phyloP scores from a whole-genome alignment of 2,329 filamentous ascomycete genomes.

The Penicillium brevicompactum region DNA sequence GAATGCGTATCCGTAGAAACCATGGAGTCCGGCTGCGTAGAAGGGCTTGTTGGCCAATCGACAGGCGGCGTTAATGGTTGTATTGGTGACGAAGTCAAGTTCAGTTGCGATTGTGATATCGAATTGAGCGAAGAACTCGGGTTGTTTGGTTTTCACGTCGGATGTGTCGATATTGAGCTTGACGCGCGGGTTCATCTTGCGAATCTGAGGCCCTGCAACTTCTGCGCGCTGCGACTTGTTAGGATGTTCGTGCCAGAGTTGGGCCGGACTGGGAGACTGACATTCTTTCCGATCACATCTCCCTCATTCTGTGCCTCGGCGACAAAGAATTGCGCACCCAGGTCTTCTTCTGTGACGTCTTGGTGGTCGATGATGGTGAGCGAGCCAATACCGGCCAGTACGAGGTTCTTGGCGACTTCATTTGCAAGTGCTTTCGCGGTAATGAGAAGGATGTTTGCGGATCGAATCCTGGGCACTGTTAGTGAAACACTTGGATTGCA shows the following conservation, averaged over 20 bases:
- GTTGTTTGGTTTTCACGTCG: slow-evolving; percentile 67
- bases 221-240: slow-evolving; percentile 65
- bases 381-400: slow-evolving; percentile 87
- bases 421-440: slow-evolving; percentile 85
- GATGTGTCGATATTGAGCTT: slow-evolving; percentile 69
- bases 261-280: slow-evolving; percentile 33
- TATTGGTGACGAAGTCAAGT: slow-evolving; percentile 72
- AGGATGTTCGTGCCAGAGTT: slow-evolving; percentile 12
- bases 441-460: slow-evolving; percentile 85
- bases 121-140: slow-evolving; percentile 75
- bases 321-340: slow-evolving; percentile 83
- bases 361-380: slow-evolving; percentile 85
- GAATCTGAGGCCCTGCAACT: slow-evolving; percentile 75
- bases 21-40: slow-evolving; percentile 85
- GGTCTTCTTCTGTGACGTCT: slow-evolving; percentile 73
- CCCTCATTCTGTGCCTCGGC: slow-evolving; percentile 57
- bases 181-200: slow-evolving; percentile 88
- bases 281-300: slow-evolving; percentile 64
- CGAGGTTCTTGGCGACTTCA: slow-evolving; percentile 96
- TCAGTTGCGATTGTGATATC: slow-evolving; percentile 90
- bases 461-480: slow-evolving; percentile 68
- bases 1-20: slow-evolving; percentile 93
- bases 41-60: slow-evolving; percentile 78
- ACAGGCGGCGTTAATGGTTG: slow-evolving; percentile 82
- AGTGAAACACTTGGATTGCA: neutral